Evolutionary conservation across 1,284 basidiomycete genomes (phyloP), one percentile per base, ranked within the genome.

Genomic region (Malassezia dermatis): DNA sequence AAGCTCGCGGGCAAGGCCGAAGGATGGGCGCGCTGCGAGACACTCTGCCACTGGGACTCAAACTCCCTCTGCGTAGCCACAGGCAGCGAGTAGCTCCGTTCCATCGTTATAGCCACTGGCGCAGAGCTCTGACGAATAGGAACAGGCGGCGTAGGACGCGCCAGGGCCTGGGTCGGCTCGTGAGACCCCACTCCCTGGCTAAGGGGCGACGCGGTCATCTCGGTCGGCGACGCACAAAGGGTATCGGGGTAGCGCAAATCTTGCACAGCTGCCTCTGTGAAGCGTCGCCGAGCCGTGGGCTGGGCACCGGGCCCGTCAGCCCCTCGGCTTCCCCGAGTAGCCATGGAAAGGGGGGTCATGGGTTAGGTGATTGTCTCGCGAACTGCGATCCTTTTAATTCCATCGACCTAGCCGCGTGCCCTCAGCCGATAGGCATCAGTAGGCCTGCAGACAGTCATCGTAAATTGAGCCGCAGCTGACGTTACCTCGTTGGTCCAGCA

Each of bases 61-160:
- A 59, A 53, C 44, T 69, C 66, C 17, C 44, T 49, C 48, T 69
- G 66, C 2, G 66, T 69, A 12, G 66, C 63, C 26, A 67, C 66
- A 24, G 66, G 66, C 32, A 66, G 48, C 23, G 66, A 69, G 48
- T 67, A 69, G 54, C 66, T 65, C 42, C 43, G 57, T 17, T 41
- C 40, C 49, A 51, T 51, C 17, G 12, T 24, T 4, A 23, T 23
- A 1, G 44, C 23, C 28, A 4, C 44, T 4, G 41, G 41, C 15
- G 37, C 37, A 3, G 37, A 39, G 37, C 37, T 39, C 19, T 39
- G 41, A 6, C 41, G 41, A 26, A 43, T 43, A 21, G 27, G 41
- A n/a, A 43, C 41, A 27, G 41, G 41, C 5, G 19, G 37, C n/a
- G 37, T 39, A 17, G 32, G 32, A 4, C 32, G 32, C 32, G 15